Conservation (phyloP, 192 early-diverging fungal genomes). For the Coemansia erecta region DNA sequence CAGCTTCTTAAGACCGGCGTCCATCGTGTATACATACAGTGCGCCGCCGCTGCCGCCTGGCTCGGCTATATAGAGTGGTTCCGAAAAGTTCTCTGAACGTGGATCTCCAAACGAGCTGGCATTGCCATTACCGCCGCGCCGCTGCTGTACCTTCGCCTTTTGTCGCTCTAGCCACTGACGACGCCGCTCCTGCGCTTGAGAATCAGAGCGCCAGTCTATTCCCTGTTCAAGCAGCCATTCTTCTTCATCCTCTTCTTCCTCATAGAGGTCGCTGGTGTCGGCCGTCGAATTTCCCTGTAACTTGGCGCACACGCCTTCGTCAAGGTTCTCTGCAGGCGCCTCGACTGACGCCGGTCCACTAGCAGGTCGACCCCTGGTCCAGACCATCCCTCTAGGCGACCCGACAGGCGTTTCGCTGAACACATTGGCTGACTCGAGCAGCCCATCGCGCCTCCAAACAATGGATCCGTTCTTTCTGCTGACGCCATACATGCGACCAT, state of each 20-base stretch:
- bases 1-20: constrained; percentile 57
- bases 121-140: background rate
- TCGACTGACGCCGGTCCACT: background rate
- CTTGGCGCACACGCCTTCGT: background rate
- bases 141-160: constrained; percentile 2
- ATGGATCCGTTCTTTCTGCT: constrained; percentile 40
- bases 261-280: background rate
- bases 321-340: background rate
- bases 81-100: constrained; percentile 16
- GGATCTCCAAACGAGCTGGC: background rate
- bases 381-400: constrained; percentile 34
- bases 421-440: constrained; percentile 17
- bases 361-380: constrained; percentile 16
- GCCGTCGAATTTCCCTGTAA: background rate
- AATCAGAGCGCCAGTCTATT: constrained; percentile 49
- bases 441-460: constrained; percentile 36
- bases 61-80: constrained; percentile 46
- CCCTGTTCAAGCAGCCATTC: constrained; percentile 54
- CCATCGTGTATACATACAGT: constrained; percentile 41
- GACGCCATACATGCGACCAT: constrained; percentile 49
- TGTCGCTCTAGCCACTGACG: constrained; percentile 31
- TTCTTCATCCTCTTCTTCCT: constrained; percentile 27
- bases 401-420: background rate
- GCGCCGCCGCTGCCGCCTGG: constrained; percentile 46
- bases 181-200: constrained; percentile 34